Evolutionary conservation across 441 rosid genomes (phyloP).

Genomic region (Raphanus hybrid): DNA sequence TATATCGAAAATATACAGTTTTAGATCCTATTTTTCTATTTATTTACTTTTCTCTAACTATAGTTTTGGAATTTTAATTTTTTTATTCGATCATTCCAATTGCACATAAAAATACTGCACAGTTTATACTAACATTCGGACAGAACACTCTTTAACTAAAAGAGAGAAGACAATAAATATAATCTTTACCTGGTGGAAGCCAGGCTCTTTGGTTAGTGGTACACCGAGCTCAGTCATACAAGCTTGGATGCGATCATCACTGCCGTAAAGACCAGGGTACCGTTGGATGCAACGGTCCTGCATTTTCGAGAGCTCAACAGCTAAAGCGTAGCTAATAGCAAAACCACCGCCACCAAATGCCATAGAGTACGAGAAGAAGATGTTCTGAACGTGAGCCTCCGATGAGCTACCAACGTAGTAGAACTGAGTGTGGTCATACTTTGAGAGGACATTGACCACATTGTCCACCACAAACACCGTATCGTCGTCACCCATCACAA

Average conservation of each 20-base stretch:
- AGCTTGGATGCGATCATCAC: slow-evolving; percentile 90
- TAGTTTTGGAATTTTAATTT: too few relatives aligned
- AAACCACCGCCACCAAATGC: slow-evolving; percentile 95
- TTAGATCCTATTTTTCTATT: too few relatives aligned
- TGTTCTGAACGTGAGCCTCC: slow-evolving; percentile 85
- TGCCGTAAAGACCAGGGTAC: slow-evolving; percentile 80
- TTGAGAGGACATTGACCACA: slow-evolving; percentile 63
- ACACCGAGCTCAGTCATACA: slow-evolving; percentile 90
- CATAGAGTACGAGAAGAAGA: slow-evolving; percentile 82
- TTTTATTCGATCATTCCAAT: too few relatives aligned
- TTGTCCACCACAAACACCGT: slow-evolving; percentile 81
- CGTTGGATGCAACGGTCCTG: slow-evolving; percentile 84
- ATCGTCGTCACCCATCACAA: slow-evolving; percentile 97
- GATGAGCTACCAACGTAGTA: slow-evolving; percentile 88
- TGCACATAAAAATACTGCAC: too few relatives aligned
- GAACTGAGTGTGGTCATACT: slow-evolving; percentile 71
- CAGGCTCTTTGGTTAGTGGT: slow-evolving; percentile 82
- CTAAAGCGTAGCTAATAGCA: slow-evolving; percentile 84
- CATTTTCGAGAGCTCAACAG: slow-evolving; percentile 70
- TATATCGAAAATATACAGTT: background rate
- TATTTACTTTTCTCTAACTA: too few relatives aligned
- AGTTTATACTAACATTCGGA: background rate
- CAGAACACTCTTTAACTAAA: too few relatives aligned
- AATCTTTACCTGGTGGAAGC: slow-evolving; percentile 80
- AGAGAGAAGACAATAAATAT: too few relatives aligned